Evolutionary conservation across 2,329 filamentous ascomycete genomes (phyloP).

Genomic region (Monosporascus sp.): DNA sequence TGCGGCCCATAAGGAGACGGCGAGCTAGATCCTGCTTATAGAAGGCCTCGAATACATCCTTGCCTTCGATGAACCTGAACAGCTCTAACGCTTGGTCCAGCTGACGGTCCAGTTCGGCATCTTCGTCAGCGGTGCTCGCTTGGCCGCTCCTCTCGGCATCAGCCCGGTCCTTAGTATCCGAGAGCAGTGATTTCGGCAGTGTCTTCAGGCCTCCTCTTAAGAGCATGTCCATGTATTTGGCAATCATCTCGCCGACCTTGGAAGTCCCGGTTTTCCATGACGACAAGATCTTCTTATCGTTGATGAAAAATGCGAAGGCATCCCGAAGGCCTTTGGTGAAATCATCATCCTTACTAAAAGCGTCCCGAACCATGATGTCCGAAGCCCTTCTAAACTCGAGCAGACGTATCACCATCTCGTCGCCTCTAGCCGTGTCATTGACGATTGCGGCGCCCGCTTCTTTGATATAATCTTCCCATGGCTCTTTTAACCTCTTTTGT

Average conservation of each 20-base stretch:
- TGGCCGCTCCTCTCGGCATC: constrained; percentile 57
- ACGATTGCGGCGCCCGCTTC: constrained; percentile 72
- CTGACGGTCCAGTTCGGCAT: constrained; percentile 85
- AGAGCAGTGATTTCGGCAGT: constrained; percentile 63
- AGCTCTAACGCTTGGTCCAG: constrained; percentile 89
- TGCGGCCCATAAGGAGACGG: constrained; percentile 83
- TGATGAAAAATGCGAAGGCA: constrained; percentile 86
- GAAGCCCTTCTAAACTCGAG: constrained; percentile 75
- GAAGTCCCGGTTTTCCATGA: constrained; percentile 79
- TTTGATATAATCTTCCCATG: constrained; percentile 77
- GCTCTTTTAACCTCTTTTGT: constrained; percentile 61
- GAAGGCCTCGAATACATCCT: constrained; percentile 96
- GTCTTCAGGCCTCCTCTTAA: constrained; percentile 83
- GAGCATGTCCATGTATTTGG: constrained; percentile 89
- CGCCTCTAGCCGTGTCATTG: constrained; percentile 69
- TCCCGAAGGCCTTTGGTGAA: constrained; percentile 77
- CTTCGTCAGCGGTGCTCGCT: constrained; percentile 73
- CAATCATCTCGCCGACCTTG: constrained; percentile 97
- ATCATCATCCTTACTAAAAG: constrained; percentile 72
- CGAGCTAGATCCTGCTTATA: constrained; percentile 97
- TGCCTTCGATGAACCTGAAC: constrained; percentile 95
- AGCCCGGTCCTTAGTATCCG: constrained; percentile 53
- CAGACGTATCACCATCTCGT: constrained; percentile 81
- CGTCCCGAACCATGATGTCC: constrained; percentile 69
- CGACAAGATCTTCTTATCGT: constrained; percentile 69